These are phyloP conservation scores for Domatiomyces catenatus DNA, from an alignment of 2,329 filamentous ascomycete genomes.

Conservation along the genomic window DNA sequence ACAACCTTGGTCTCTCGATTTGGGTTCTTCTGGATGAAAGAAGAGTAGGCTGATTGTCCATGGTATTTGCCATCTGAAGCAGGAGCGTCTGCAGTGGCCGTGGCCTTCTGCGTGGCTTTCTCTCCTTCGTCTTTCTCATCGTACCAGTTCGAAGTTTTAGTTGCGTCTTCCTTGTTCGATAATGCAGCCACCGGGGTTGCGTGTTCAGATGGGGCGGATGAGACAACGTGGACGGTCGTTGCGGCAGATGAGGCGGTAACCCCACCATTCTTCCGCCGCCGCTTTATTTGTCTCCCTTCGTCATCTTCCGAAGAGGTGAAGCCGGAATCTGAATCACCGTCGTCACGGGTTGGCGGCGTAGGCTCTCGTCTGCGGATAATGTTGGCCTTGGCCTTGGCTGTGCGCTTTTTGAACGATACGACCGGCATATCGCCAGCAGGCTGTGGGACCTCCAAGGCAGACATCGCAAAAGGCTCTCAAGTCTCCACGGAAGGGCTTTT, in stretches of 20 bases:
- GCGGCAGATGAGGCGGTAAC: slow-evolving; percentile 48
- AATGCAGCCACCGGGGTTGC: slow-evolving; percentile 45
- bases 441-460: slow-evolving; percentile 18
- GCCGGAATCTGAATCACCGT: slow-evolving; percentile 45
- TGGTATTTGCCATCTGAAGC: slow-evolving; percentile 56
- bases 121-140: slow-evolving; percentile 48
- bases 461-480: neutral
- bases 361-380: slow-evolving; percentile 68
- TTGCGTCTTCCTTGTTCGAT: slow-evolving; percentile 69
- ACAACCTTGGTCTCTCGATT: slow-evolving; percentile 52
- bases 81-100: slow-evolving; percentile 14
- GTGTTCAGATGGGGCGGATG: slow-evolving; percentile 39
- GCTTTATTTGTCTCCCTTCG: slow-evolving; percentile 60
- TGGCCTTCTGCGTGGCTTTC: slow-evolving; percentile 28
- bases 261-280: slow-evolving; percentile 54
- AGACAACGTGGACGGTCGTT: slow-evolving; percentile 24
- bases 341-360: slow-evolving; percentile 44
- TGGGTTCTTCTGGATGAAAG: slow-evolving; percentile 67
- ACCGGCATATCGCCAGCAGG: slow-evolving; percentile 17
- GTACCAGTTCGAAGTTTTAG: slow-evolving; percentile 78
- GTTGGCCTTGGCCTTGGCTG: slow-evolving; percentile 58
- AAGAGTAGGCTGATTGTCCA: slow-evolving; percentile 55
- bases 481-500: no score
- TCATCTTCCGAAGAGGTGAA: slow-evolving; percentile 65
- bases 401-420: slow-evolving; percentile 65